Conservation (phyloP, 257 asterid genomes). For the Solanum etuberosum region DNA sequence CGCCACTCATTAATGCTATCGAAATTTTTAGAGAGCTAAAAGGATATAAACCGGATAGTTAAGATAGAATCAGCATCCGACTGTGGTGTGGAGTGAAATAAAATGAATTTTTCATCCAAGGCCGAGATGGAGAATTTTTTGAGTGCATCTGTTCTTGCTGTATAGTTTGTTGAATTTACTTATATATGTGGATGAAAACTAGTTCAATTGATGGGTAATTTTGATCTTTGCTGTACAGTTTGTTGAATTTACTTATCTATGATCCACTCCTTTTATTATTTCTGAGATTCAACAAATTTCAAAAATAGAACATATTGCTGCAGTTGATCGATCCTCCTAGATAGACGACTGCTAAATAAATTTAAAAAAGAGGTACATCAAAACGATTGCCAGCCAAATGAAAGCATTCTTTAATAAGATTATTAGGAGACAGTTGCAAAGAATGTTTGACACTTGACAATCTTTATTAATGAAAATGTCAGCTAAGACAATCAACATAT, state of each 20-base stretch:
- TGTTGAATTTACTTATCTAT: neutral
- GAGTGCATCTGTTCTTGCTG: neutral
- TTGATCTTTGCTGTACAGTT: neutral
- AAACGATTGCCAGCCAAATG: neutral
- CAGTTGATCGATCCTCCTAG: neutral
- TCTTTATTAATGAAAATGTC: neutral
- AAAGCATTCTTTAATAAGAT: neutral
- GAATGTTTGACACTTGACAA: neutral
- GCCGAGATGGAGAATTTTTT: neutral
- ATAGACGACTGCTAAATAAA: neutral
- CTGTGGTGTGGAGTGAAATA: neutral
- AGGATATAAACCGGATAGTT: neutral
- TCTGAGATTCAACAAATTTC: neutral
- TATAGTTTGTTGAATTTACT: neutral
- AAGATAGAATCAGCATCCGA: neutral
- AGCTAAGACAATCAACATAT: neutral
- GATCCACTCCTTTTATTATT: neutral
- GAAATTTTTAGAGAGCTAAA: neutral
- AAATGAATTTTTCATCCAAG: neutral
- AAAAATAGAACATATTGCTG: neutral
- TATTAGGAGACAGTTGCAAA: neutral
- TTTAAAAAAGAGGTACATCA: neutral
- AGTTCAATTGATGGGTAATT: neutral
- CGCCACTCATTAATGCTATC: slow-evolving; percentile 5
- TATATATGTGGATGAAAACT: neutral